Evolutionary conservation across 768 basidiomycete species (phyloP), one percentile per base, ranked within the genome.

Genomic region (Psilocybe cubensis): DNA sequence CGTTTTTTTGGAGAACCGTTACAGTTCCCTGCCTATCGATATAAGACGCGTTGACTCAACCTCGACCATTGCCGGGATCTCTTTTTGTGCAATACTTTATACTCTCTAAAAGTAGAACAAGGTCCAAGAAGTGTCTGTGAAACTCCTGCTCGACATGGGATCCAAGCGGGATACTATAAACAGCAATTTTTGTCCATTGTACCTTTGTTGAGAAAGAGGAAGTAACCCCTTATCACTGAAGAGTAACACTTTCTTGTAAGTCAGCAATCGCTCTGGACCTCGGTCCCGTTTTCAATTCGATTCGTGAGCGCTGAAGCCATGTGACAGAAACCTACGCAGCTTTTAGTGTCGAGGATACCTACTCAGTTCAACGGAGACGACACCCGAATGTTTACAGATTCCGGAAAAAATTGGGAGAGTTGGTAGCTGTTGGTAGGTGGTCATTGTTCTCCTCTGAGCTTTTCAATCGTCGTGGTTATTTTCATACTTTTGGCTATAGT

Each of bases 171-270:
- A 9, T 35, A 23, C n/a, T 20, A 18, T 31, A 14, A 44, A 53
- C n/a, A 42, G 18, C 43, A 43, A 21, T 4, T 44, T 42, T 29
- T 29, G 27, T 28, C 35, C 52, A 44, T n/a, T 53, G 20, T 25
- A 23, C 52, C 42, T 23, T 58, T 53, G 57, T 58, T 40, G 29
- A 58, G 44, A 52, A 58, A 52, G 27, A 53, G 51, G 57, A 40
- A 41, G 5, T 29, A 52, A 11, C 57, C 56, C 56, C 50, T 57
- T 58, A 51, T 58, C 38, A 46, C 20, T 12, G 45, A 23, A 31
- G 33, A 45, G 25, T 38, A 52, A 4, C n/a, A 27, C 44, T 52
- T 43, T 56, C 28, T 45, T 51, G 23, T 41, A 24, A 52, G 21
- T 38, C 49, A 21, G 23, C 49, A 29, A 23, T 57, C 20, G 49